Percentiles rank a stretch among this genome's conserved stretches.
Evolutionary conservation across 345 rosid species (phyloP).

Genomic region (Erodium maritimum): DNA sequence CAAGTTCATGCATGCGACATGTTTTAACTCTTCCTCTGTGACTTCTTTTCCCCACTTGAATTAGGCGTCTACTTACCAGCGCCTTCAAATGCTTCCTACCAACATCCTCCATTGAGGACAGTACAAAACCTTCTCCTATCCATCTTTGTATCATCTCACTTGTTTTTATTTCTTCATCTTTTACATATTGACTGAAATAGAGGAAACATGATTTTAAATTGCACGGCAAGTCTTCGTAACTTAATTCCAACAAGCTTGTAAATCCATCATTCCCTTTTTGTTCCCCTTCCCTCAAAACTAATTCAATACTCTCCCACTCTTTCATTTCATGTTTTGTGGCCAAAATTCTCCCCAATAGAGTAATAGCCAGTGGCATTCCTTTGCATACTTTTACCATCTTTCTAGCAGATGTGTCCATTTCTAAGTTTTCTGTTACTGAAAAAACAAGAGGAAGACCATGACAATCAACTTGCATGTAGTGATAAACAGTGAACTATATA

Average conservation of each 20-base stretch:
- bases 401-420: conserved; percentile 15
- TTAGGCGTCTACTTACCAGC: conserved; percentile 29
- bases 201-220: conserved; percentile 23
- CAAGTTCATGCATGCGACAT: conserved; percentile 27
- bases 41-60: conserved; percentile 13
- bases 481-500: too few species aligned
- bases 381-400: conserved; percentile 22
- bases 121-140: conserved; percentile 38
- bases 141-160: conserved; percentile 26
- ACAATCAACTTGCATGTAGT: too few species aligned
- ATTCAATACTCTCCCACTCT: conserved; percentile 12
- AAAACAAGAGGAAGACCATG: background rate
- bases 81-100: conserved; percentile 15
- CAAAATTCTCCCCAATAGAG: conserved; percentile 25
- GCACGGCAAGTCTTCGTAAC: conserved; percentile 23
- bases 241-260: conserved; percentile 10
- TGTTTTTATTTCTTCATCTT: conserved; percentile 21
- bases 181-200: conserved; percentile 16
- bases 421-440: conserved; percentile 7
- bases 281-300: conserved; percentile 9
- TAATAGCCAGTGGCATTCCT: conserved; percentile 25
- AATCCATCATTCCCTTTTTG: conserved; percentile 4
- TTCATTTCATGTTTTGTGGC: conserved; percentile 9
- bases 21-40: conserved; percentile 19
- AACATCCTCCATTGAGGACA: conserved; percentile 11